Percentiles rank a stretch among this genome's conserved stretches.
phyloP scores from a whole-genome alignment of 129 eudicot species.

The Ambrosia trifida region DNA sequence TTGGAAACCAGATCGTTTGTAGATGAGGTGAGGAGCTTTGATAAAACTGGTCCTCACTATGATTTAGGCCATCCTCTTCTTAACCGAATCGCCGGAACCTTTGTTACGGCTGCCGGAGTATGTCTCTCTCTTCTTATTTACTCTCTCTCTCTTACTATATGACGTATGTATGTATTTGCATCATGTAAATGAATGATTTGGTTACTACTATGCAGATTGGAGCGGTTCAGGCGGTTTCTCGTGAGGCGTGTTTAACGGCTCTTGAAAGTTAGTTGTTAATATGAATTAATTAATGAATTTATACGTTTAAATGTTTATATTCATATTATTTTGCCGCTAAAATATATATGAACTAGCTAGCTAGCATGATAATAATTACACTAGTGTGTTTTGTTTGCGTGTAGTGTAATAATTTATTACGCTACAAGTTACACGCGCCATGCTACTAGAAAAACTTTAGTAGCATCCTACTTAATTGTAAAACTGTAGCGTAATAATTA shows the following conservation, averaged over 20 bases:
- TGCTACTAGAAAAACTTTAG: too few relatives aligned
- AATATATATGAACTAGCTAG: background rate
- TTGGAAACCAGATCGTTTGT: slow-evolving; percentile 56
- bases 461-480: too few relatives aligned
- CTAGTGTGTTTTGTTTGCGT: too few relatives aligned
- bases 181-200: background rate
- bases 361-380: background rate
- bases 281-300: too few relatives aligned
- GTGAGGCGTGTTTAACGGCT: slow-evolving; percentile 76
- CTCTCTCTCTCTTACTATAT: background rate
- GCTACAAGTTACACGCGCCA: too few relatives aligned
- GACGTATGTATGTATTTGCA: background rate
- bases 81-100: slow-evolving; percentile 68
- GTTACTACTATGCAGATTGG: slow-evolving; percentile 56
- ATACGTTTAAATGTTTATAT: too few relatives aligned
- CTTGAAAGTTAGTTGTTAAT: slow-evolving; percentile 47
- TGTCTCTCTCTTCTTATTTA: background rate
- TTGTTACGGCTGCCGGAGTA: slow-evolving; percentile 85
- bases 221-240: slow-evolving; percentile 79
- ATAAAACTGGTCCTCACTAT: slow-evolving; percentile 43
- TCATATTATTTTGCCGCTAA: too few relatives aligned
- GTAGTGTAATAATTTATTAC: too few relatives aligned
- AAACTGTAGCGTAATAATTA: too few relatives aligned
- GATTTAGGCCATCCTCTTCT: slow-evolving; percentile 93
- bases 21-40: slow-evolving; percentile 61